Percentiles rank a stretch among this genome's conserved stretches.
phyloP scores from a whole-genome alignment of 768 basidiomycete genomes.

The Pleurotus salmoneostramineus region DNA sequence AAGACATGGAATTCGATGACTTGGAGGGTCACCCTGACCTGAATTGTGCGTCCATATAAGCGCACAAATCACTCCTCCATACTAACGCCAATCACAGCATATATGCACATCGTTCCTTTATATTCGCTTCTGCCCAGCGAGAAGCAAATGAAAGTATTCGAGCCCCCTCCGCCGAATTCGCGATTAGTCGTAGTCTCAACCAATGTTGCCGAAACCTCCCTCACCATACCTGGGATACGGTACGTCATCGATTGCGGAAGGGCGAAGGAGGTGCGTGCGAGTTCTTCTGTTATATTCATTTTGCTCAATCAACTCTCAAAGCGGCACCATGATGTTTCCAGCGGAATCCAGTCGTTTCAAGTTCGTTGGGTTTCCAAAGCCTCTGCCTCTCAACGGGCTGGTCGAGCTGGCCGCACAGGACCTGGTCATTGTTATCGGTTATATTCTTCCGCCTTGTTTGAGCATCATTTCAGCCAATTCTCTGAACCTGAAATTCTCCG shows the following conservation, averaged over 20 bases:
- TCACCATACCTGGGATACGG: slow-evolving; percentile 95
- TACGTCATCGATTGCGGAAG: slow-evolving; percentile 98
- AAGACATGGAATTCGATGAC: slow-evolving; percentile 30
- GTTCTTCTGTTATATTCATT: background rate
- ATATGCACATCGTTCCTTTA: slow-evolving; percentile 92
- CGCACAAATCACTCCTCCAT: background rate
- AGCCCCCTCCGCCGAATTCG: slow-evolving; percentile 71
- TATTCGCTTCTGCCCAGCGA: slow-evolving; percentile 92
- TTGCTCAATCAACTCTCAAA: slow-evolving; percentile 22
- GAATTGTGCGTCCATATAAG: slow-evolving; percentile 38
- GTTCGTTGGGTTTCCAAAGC: slow-evolving; percentile 95
- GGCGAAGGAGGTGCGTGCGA: slow-evolving; percentile 74
- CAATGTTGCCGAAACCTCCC: slow-evolving; percentile 94
- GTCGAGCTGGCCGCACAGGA: slow-evolving; percentile 95
- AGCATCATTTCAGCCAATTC: slow-evolving; percentile 87
- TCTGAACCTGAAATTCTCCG: slow-evolving; percentile 89
- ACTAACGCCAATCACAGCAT: slow-evolving; percentile 42
- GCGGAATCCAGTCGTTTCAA: slow-evolving; percentile 88
- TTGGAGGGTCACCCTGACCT: background rate
- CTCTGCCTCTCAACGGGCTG: slow-evolving; percentile 89
- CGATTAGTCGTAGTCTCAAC: slow-evolving; percentile 94
- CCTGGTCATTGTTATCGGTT: slow-evolving; percentile 98
- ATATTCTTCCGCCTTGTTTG: slow-evolving; percentile 93
- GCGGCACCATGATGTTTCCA: slow-evolving; percentile 79
- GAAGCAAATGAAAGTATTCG: slow-evolving; percentile 93